Conservation (phyloP, 257 asterid genomes). For the Solanum clarkiae region DNA sequence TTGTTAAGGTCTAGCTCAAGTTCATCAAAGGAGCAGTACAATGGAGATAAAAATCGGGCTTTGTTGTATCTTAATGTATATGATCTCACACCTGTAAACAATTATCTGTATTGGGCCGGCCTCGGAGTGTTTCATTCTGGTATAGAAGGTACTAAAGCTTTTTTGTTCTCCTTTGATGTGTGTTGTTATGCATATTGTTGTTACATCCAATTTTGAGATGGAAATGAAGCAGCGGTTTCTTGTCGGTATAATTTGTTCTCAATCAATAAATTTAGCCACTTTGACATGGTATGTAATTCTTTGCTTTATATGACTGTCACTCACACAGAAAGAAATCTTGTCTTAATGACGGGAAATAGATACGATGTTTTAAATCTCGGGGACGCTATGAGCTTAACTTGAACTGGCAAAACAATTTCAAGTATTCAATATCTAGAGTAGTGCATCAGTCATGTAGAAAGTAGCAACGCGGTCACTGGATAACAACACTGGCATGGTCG, state of each 20-base stretch:
- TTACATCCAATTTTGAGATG: background rate
- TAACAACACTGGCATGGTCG: background rate
- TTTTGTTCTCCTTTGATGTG: background rate
- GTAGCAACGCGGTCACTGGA: background rate
- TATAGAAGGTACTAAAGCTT: conserved; percentile 52
- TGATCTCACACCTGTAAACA: conserved; percentile 73
- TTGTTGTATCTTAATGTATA: conserved; percentile 60
- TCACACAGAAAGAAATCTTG: background rate
- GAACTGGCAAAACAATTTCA: background rate
- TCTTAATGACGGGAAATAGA: background rate
- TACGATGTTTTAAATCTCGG: background rate
- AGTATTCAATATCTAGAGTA: background rate
- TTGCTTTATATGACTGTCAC: background rate
- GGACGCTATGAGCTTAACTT: background rate
- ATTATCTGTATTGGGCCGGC: conserved; percentile 78
- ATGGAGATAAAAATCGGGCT: conserved; percentile 37
- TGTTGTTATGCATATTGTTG: background rate
- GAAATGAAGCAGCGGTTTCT: background rate
- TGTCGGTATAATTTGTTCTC: background rate
- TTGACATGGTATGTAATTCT: background rate
- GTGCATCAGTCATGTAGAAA: background rate
- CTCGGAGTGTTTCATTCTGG: conserved; percentile 86
- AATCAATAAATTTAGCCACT: background rate
- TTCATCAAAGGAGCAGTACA: conserved; percentile 31
- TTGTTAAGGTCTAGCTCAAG: conserved; percentile 47